Conservation (phyloP, 148 eudicot genomes). For the Gaultheria prostrata region DNA sequence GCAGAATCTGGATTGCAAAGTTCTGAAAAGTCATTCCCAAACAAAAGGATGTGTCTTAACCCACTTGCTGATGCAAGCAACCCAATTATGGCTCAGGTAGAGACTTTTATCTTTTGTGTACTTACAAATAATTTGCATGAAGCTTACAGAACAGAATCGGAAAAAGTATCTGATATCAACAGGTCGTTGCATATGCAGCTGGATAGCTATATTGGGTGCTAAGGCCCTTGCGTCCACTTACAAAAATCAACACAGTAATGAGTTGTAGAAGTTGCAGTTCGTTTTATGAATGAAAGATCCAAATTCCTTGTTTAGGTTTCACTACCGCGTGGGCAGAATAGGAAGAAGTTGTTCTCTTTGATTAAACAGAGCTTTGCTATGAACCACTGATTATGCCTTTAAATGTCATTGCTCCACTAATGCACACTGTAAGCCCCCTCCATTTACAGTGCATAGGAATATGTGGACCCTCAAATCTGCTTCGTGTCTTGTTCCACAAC, state of each 20-base stretch:
- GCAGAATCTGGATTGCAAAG: constrained; percentile 34
- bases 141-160: not conserved
- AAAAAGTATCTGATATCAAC: not conserved
- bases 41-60: constrained; percentile 64
- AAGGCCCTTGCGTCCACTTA: not conserved
- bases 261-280: not conserved
- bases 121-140: not conserved
- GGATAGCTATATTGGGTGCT: not conserved
- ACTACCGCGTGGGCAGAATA: not conserved
- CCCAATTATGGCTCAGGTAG: constrained; percentile 98
- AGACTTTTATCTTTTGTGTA: not conserved
- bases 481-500: not conserved
- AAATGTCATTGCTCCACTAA: not conserved
- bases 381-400: not conserved
- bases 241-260: not conserved
- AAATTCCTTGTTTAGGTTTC: not conserved
- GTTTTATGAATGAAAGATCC: not conserved
- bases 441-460: not conserved
- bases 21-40: constrained; percentile 20
- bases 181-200: not conserved
- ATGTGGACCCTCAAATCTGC: not conserved
- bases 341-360: constrained; percentile 11
- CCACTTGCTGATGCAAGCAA: constrained; percentile 96
- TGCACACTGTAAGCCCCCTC: not conserved
- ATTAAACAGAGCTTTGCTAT: not conserved